A percentile compares a stretch with the other conserved stretches of the same genome.
Evolutionary conservation across 2,329 filamentous ascomycete species (phyloP).

Genomic region (Pseudocercospora eumusae): DNA sequence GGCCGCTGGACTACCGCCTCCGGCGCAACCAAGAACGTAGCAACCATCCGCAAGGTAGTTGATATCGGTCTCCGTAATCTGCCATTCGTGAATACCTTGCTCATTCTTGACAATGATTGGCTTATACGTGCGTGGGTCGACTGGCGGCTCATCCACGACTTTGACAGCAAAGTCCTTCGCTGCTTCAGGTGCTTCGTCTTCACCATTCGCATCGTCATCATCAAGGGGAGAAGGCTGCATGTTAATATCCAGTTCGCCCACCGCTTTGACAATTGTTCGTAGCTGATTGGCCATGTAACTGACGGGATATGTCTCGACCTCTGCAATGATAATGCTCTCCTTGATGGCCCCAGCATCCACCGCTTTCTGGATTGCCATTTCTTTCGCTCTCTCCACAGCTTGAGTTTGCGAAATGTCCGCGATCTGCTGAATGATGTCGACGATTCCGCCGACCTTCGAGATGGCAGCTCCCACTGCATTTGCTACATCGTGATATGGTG

Average conservation of each 20-base stretch:
- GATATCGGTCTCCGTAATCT: constrained; percentile 60
- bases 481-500: constrained; percentile 57
- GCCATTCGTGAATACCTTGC: constrained; percentile 55
- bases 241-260: constrained; percentile 38
- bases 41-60: constrained; percentile 60
- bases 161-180: constrained; percentile 41
- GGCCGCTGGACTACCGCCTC: constrained; percentile 59
- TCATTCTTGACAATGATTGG: constrained; percentile 44
- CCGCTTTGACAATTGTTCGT: constrained; percentile 38
- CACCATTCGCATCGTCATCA: constrained; percentile 24
- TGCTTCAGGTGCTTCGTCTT: constrained; percentile 21
- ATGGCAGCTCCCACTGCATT: constrained; percentile 64
- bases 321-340: constrained; percentile 48
- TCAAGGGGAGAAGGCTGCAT: constrained; percentile 26
- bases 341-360: constrained; percentile 40
- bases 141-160: constrained; percentile 34
- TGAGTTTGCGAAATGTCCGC: constrained; percentile 45
- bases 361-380: constrained; percentile 42
- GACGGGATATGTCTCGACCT: constrained; percentile 47
- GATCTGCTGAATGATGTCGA: constrained; percentile 55
- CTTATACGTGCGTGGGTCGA: constrained; percentile 44
- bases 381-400: constrained; percentile 43
- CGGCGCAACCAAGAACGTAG: constrained; percentile 63
- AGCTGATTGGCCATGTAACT: constrained; percentile 41
- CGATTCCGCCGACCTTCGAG: constrained; percentile 55